A percentile compares a stretch with the other conserved stretches of the same genome.
Evolutionary conservation across 192 early-diverging fungal species (phyloP).

Genomic region (Rhizophagus sp.): DNA sequence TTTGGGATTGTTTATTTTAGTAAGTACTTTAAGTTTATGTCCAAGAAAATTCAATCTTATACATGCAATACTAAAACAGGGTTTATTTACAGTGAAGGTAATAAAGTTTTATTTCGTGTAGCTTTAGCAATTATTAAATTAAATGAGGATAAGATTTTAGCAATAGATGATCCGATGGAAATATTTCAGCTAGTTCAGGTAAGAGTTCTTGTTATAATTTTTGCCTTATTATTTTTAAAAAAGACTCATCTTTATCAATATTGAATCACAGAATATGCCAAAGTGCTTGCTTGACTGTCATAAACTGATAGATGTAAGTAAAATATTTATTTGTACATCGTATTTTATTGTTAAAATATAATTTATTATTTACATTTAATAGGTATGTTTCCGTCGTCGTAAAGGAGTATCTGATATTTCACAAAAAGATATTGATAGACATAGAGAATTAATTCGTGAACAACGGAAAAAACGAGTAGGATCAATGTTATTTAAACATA

Average conservation of each 20-base stretch:
- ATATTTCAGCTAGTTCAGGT: slow-evolving; percentile 61
- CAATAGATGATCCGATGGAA: slow-evolving; percentile 58
- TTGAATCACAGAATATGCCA: slow-evolving; percentile 53
- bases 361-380: not conserved
- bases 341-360: not conserved
- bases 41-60: not conserved
- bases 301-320: slow-evolving; percentile 54
- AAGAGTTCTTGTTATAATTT: not conserved
- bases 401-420: slow-evolving; percentile 30
- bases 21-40: slow-evolving; percentile 28
- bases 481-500: slow-evolving; percentile 7
- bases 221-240: not conserved
- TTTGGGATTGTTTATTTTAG: slow-evolving; percentile 84
- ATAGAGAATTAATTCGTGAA: slow-evolving; percentile 36
- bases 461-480: slow-evolving; percentile 37
- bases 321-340: not conserved
- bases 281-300: slow-evolving; percentile 64
- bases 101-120: slow-evolving; percentile 74
- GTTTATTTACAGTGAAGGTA: slow-evolving; percentile 46
- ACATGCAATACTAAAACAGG: not conserved
- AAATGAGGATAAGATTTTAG: slow-evolving; percentile 62
- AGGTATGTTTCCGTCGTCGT: slow-evolving; percentile 37
- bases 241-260: not conserved
- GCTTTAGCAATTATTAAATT: slow-evolving; percentile 71
- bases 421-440: slow-evolving; percentile 37